phyloP scores from a whole-genome alignment of 2,329 filamentous ascomycete genomes.

The Trichoderma koningiopsis region DNA sequence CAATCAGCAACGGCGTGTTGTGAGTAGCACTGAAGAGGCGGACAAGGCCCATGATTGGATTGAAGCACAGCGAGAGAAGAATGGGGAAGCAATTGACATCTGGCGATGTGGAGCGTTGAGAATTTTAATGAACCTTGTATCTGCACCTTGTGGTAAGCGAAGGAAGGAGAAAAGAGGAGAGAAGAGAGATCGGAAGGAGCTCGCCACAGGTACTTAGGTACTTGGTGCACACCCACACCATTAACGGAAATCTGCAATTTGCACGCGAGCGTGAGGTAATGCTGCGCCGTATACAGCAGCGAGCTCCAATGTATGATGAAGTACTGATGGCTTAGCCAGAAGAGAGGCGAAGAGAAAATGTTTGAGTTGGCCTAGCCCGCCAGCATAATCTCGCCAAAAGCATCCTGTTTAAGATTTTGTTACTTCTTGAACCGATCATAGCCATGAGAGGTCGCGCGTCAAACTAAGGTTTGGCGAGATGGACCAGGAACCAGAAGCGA shows the following conservation, averaged over 20 bases:
- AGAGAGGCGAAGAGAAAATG: neutral
- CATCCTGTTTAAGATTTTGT: neutral
- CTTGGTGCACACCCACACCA: neutral
- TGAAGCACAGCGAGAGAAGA: neutral
- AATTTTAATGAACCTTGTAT: neutral
- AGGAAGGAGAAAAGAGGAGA: neutral
- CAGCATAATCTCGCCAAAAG: neutral
- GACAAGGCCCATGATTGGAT: neutral
- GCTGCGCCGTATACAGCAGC: neutral
- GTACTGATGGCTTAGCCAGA: neutral
- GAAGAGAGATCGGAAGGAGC: slow-evolving; percentile 1
- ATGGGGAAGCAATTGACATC: neutral
- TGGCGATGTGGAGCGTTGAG: neutral
- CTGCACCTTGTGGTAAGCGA: neutral
- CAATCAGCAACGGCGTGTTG: neutral
- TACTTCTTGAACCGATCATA: neutral
- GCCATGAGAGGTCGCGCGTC: neutral
- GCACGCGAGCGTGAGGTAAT: neutral
- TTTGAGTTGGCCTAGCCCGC: neutral
- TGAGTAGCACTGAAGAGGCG: neutral
- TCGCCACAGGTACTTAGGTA: neutral
- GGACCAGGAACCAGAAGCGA: neutral
- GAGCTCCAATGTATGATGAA: neutral
- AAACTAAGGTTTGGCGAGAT: slow-evolving; percentile 2
- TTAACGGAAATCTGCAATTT: neutral